Evolutionary conservation across 148 eudicot species (phyloP).

Genomic region (Vaccinium darrowii): DNA sequence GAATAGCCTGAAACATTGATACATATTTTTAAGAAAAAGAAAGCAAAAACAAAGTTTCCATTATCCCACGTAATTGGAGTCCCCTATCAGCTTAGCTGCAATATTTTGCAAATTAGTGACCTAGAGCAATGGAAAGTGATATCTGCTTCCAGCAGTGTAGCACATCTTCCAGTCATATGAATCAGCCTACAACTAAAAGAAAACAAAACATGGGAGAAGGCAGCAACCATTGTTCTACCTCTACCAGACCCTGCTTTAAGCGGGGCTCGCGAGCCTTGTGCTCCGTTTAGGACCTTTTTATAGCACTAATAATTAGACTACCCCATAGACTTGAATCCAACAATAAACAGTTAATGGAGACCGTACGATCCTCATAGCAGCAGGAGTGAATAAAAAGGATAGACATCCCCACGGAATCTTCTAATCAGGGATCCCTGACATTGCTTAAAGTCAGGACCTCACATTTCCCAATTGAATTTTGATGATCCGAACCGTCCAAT

Average conservation of each 20-base stretch:
- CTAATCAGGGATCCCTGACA: too few relatives aligned
- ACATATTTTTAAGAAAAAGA: not conserved
- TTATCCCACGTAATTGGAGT: not conserved
- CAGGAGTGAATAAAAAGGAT: not conserved
- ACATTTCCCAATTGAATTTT: too few relatives aligned
- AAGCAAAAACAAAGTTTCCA: not conserved
- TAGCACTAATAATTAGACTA: not conserved
- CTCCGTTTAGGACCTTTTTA: not conserved
- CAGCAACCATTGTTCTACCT: not conserved
- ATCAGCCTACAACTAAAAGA: not conserved
- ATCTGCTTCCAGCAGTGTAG: not conserved
- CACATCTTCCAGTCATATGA: not conserved
- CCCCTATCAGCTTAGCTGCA: not conserved
- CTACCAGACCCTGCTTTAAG: not conserved
- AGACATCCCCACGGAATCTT: not conserved
- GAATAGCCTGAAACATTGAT: not conserved
- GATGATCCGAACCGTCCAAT: too few relatives aligned
- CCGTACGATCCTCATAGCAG: not conserved
- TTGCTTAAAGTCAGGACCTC: too few relatives aligned
- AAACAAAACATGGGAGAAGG: not conserved
- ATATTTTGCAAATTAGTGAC: not conserved
- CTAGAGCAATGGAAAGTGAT: not conserved
- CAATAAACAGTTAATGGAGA: not conserved
- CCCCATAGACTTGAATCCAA: not conserved
- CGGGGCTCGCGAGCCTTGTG: not conserved